Base-by-base conservation (phyloP, 192 early-diverging fungal species). In the Backusella westeae region DNA sequence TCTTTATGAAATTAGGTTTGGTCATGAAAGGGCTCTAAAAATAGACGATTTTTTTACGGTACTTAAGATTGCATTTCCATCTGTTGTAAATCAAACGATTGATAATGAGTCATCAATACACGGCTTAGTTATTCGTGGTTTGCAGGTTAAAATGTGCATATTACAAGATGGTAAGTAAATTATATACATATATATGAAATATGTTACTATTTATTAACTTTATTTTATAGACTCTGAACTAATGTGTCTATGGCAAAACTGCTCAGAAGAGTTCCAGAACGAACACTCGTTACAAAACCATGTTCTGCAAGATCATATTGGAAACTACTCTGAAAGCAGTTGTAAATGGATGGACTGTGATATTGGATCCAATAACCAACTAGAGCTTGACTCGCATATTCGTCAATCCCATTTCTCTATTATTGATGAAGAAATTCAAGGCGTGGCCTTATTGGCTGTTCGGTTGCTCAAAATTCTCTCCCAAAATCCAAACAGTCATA, bases 171-270 rank as follows among this genome's bases (percentile, higher is more conserved):
- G 79, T 80, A 73, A 76, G 69, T 34, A 23, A 73, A 44, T n/a
- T 53, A 21, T 14, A 21, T 34, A 52, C 1, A 39, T 14, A 39
- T 14, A 44, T 44, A 44, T 69, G n/a, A 52, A 69, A 53, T 44
- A 41, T 17, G 34, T 8, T 34, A 9, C 1, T 3, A 23, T 23
- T 26, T 59, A 21, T 26, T 26, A 7, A 59, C 21, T 59, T 23
- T 59, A 23, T 59, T 59, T 26, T 59, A 63, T 73, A 77, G 79
- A 70, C 9, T 70, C 69, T 3, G 79, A 80, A 34, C 49, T 80
- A 52, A 69, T 80, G 10, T 90, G 89, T 74, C 77, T 83, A 52
- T 90, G 89, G 89, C 78, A 78, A 17, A 81, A 81, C 52, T 90
- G 89, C 75, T 71, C 78, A 23, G 26, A 80, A 36, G 78, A 77